Evolutionary conservation across 2,329 filamentous ascomycete species (phyloP), one percentile per base, ranked within the genome.

Genomic region (Ophiocordyceps camponoti-rufipedis): DNA sequence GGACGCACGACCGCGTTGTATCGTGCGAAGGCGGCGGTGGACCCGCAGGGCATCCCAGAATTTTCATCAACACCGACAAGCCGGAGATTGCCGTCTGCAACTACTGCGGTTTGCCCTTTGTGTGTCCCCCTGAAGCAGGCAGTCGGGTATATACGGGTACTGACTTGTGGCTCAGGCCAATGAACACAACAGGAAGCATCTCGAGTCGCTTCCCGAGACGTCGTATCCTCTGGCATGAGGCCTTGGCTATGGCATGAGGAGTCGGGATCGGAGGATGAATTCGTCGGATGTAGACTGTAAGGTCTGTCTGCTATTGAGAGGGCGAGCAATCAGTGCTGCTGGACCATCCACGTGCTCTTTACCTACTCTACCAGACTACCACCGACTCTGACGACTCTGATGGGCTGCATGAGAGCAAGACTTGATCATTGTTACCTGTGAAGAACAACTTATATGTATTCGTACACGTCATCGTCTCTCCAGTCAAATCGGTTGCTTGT

Each of bases 61-160:
- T 98, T 66, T 98, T 87, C 63, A 98, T 98, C 75, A 98, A 98
- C 68, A 81, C 84, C 53, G 91, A 98, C 67, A 96, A 95, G 73
- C 85, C 91, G 41, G 80, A 96, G 70, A 94, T 98, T 56, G 77
- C 78, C 64, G 71, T 71, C 61, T 98, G 91, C 72, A 81, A 75
- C 58, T 98, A 98, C 70, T 98, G 91, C 62, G 91, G 91, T 45
- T 62, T 91, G 53, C 91, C 91, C 55, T 98, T 80, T 62, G 91
- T 96, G 74, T 61, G 88, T 65, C 31, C 7, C 10, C 16, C 5
- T 7, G 2, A n/a, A n/a, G 16, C 13, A 13, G 42, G 19, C 18
- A 9, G 19, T 32, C 12, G 18, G 5, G 40, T 18, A 28, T 7
- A 33, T 6, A 39, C 7, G 0, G 11, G 42, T 45, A 43, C 55